Conservation (phyloP, 139 green algal species). For the Deuterostichococcus epilithicus region DNA sequence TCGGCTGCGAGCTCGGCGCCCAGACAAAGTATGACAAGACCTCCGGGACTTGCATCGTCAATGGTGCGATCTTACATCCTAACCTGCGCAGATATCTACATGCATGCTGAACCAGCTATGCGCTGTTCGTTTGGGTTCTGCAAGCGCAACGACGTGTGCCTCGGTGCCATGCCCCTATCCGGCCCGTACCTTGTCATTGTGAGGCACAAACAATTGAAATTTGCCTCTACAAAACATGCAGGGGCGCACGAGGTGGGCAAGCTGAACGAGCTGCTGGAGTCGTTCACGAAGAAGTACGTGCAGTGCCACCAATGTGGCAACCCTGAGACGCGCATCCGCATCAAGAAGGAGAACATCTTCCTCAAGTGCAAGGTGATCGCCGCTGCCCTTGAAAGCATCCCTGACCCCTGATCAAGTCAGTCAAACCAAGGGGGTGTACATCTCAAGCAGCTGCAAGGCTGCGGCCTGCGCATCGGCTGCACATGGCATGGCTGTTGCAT, state of each 20-base stretch:
- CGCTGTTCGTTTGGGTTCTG: too few relatives aligned
- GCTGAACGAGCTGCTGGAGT: conserved; percentile 87
- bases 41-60: conserved; percentile 88
- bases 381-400: too few relatives aligned
- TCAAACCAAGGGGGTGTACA: too few relatives aligned
- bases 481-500: too few relatives aligned
- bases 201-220: not conserved
- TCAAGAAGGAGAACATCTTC: conserved; percentile 84
- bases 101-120: too few relatives aligned
- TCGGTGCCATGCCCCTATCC: too few relatives aligned
- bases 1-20: conserved; percentile 93
- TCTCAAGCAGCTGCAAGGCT: too few relatives aligned
- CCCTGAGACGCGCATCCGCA: conserved; percentile 78
- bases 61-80: conserved; percentile 48
- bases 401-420: too few relatives aligned
- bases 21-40: conserved; percentile 95
- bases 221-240: not conserved
- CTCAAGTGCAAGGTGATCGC: conserved; percentile 87
- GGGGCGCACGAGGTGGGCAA: conserved; percentile 61
- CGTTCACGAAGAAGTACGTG: conserved; percentile 99
- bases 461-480: too few relatives aligned
- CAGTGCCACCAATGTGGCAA: conserved; percentile 98
- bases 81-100: too few relatives aligned
- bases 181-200: too few relatives aligned
- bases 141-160: too few relatives aligned